A percentile compares a stretch with the other conserved stretches of the same genome.
Evolutionary conservation across 2,329 filamentous ascomycete genomes (phyloP).

Genomic region (Balansia obtecta): DNA sequence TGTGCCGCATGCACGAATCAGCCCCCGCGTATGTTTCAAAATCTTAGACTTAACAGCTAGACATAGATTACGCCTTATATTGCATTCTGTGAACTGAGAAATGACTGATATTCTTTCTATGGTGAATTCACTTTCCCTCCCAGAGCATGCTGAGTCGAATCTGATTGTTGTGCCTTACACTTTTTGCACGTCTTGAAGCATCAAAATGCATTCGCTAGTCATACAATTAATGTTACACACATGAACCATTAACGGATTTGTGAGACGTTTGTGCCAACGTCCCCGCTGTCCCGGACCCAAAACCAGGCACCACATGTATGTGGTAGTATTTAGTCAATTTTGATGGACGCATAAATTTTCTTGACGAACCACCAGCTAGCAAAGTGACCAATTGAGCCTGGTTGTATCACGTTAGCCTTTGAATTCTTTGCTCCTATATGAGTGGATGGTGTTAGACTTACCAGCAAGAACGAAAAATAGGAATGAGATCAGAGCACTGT

Average conservation of each 20-base stretch:
- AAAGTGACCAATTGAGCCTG: conserved; percentile 92
- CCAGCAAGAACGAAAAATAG: conserved; percentile 90
- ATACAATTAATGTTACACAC: conserved; percentile 19
- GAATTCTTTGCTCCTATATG: too few species aligned
- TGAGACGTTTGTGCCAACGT: background rate
- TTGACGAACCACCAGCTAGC: conserved; percentile 89
- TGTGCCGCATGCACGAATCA: too few species aligned
- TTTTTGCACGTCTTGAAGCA: background rate
- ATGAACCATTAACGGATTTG: background rate
- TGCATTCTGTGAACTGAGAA: background rate
- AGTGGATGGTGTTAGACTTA: conserved; percentile 31
- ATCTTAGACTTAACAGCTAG: background rate
- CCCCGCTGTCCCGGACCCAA: background rate
- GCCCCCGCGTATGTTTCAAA: too few species aligned
- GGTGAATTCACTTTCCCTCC: background rate
- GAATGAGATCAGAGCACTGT: conserved; percentile 79
- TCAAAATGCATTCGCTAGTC: conserved; percentile 14
- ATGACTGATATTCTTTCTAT: conserved; percentile 1
- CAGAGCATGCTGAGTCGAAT: background rate
- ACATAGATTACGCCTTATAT: background rate
- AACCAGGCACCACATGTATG: background rate
- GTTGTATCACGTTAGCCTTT: background rate
- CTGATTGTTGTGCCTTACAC: background rate
- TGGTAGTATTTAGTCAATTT: conserved; percentile 59
- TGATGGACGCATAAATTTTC: conserved; percentile 95